Conservation (phyloP, 148 eudicot genomes). For the Heliamphora exappendiculata region DNA sequence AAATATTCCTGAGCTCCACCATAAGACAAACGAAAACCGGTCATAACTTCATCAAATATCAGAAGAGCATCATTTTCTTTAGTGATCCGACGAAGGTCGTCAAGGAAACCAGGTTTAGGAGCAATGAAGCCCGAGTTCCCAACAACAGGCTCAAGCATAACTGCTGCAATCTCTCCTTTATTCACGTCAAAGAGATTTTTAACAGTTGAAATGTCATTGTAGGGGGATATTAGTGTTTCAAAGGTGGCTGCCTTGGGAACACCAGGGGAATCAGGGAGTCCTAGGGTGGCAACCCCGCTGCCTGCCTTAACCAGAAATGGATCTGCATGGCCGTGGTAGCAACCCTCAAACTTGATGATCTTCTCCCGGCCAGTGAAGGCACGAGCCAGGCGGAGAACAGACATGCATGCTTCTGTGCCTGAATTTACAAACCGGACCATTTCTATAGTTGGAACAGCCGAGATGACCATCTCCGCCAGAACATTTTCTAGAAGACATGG, state of each 20-base stretch:
- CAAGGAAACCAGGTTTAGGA: slow-evolving; percentile 67
- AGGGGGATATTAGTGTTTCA: slow-evolving; percentile 73
- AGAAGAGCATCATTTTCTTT: slow-evolving; percentile 69
- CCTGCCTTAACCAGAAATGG: slow-evolving; percentile 93
- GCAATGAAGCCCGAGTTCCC: slow-evolving; percentile 88
- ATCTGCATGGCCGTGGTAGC: slow-evolving; percentile 98
- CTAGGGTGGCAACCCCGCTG: slow-evolving; percentile 94
- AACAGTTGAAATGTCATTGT: slow-evolving; percentile 57
- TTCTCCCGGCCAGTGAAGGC: slow-evolving; percentile 77
- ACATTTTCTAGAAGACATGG: slow-evolving; percentile 90
- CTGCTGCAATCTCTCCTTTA: slow-evolving; percentile 78
- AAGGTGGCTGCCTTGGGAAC: slow-evolving; percentile 76
- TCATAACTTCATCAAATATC: slow-evolving; percentile 95
- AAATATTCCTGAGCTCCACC: slow-evolving; percentile 97
- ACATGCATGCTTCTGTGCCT: slow-evolving; percentile 98
- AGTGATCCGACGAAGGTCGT: slow-evolving; percentile 48
- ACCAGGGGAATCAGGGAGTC: slow-evolving; percentile 95
- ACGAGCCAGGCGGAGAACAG: slow-evolving; percentile 86
- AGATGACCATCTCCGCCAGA: slow-evolving; percentile 85
- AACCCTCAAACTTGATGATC: slow-evolving; percentile 91
- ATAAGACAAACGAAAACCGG: slow-evolving; percentile 82
- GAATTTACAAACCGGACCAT: slow-evolving; percentile 99
- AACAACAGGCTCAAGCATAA: slow-evolving; percentile 91
- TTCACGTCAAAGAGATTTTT: slow-evolving; percentile 49
- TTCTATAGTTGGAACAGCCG: slow-evolving; percentile 95